Evolutionary conservation across 306 rosid species (phyloP).

Genomic region (Oemleria cerasiformis): DNA sequence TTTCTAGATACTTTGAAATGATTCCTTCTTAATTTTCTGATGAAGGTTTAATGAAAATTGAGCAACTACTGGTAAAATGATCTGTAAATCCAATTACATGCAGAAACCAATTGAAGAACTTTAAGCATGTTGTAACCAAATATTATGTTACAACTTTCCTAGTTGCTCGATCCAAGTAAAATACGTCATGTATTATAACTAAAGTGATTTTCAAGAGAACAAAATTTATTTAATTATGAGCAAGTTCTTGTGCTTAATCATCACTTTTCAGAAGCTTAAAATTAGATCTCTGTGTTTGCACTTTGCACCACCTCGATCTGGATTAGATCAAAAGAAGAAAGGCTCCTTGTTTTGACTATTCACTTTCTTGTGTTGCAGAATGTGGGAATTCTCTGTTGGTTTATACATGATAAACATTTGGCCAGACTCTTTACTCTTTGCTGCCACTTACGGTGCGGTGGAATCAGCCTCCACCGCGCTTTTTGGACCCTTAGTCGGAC

Average conservation of each 20-base stretch:
- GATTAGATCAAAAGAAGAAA: not conserved
- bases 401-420: conserved; percentile 82
- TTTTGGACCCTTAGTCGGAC: conserved; percentile 80
- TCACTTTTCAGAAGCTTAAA: not conserved
- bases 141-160: no score
- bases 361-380: conserved; percentile 37
- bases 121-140: not conserved
- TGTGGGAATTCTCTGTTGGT: conserved; percentile 99
- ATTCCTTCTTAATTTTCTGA: not conserved
- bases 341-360: not conserved
- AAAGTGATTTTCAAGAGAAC: no score
- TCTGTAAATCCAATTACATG: not conserved
- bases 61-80: not conserved
- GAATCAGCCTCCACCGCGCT: conserved; percentile 80
- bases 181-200: no score
- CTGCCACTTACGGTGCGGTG: conserved; percentile 83
- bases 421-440: conserved; percentile 80
- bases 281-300: not conserved
- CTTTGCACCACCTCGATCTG: not conserved
- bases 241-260: not conserved
- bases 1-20: no score
- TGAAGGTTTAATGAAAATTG: not conserved
- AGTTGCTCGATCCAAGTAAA: no score
- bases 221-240: no score
- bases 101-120: not conserved